Evolutionary conservation across 164 flowering plant species (phyloP).

Genomic region (Aristolochia fimbriata): DNA sequence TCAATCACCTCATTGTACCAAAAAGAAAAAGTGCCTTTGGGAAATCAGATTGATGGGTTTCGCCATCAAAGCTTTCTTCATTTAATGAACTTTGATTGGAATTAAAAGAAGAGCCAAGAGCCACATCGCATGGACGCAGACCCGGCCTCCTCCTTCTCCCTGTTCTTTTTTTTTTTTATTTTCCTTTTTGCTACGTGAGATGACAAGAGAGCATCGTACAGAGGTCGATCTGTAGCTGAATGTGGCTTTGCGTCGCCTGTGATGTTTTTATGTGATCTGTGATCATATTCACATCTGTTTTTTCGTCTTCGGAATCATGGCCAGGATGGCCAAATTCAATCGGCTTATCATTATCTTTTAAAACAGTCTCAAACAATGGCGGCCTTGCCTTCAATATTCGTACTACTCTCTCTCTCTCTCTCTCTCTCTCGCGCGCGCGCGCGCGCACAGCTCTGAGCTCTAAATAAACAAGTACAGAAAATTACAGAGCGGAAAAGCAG

Average conservation of each 20-base stretch:
- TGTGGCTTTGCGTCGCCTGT: neutral
- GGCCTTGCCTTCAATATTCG: neutral
- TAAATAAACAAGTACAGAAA: too few relatives aligned
- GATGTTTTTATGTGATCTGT: too few relatives aligned
- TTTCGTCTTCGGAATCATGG: conserved; percentile 6
- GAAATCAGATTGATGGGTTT: too few relatives aligned
- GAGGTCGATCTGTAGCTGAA: neutral
- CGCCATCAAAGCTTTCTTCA: too few relatives aligned
- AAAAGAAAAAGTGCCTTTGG: too few relatives aligned
- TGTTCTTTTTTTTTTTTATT: neutral
- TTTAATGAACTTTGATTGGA: too few relatives aligned
- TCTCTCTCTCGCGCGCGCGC: too few relatives aligned
- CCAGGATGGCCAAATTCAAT: neutral
- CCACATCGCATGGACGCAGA: neutral
- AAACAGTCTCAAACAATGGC: neutral
- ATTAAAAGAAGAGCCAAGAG: too few relatives aligned
- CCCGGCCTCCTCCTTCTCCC: too few relatives aligned
- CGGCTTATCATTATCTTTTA: neutral
- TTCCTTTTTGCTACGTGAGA: conserved; percentile 1
- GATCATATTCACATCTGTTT: conserved; percentile 3
- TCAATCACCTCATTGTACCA: too few relatives aligned
- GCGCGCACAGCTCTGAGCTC: too few relatives aligned
- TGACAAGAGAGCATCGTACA: conserved; percentile 4
- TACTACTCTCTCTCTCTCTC: neutral
- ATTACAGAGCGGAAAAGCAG: too few relatives aligned